A percentile compares a stretch with the other conserved stretches of the same genome.
These are phyloP conservation scores for Acacia melanoxylon DNA, from an alignment of 306 rosid genomes.

Conservation along the genomic window DNA sequence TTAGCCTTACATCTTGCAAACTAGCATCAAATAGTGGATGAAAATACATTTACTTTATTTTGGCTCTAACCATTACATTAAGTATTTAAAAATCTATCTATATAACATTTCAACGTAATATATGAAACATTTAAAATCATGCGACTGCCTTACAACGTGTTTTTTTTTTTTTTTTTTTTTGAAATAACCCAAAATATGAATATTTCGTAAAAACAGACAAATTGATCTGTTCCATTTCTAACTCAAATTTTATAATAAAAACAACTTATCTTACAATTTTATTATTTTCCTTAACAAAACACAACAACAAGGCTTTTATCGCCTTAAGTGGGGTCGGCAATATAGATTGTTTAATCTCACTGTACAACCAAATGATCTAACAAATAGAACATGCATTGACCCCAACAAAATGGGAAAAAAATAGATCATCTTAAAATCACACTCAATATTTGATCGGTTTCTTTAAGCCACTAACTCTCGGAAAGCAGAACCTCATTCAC, in stretches of 20 bases:
- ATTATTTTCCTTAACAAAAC: no score
- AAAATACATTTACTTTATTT: neutral
- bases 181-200: no score
- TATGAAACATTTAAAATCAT: neutral
- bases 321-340: no score
- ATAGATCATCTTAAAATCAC: neutral
- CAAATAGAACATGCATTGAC: neutral
- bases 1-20: neutral
- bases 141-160: neutral
- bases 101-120: no score
- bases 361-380: neutral
- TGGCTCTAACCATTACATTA: neutral
- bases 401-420: neutral
- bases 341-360: no score
- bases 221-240: no score
- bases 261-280: no score
- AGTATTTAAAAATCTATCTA: neutral
- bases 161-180: no score
- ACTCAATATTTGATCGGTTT: neutral
- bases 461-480: slow-evolving; percentile 13
- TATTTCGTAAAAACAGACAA: no score
- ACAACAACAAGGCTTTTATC: no score
- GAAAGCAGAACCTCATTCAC: slow-evolving; percentile 25
- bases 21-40: neutral
- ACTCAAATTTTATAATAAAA: no score